phyloP scores from a whole-genome alignment of 345 rosid species.

The Psidium friedrichsthalianum region DNA sequence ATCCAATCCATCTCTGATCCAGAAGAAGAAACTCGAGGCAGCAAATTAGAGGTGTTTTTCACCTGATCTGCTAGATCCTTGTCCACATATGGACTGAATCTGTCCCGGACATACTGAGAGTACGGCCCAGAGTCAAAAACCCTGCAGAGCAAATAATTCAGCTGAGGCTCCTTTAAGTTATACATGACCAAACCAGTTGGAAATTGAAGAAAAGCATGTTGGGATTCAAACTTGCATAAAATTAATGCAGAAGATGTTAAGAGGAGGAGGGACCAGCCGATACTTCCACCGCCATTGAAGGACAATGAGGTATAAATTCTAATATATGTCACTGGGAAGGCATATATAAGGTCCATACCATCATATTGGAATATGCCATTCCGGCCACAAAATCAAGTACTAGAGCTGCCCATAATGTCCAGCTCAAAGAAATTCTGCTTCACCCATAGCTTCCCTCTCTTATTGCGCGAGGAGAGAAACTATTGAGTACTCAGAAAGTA shows the following conservation, averaged over 20 bases:
- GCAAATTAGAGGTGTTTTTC: conserved; percentile 14
- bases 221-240: neutral
- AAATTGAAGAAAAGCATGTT: neutral
- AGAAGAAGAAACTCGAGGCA: conserved; percentile 25
- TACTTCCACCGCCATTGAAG: neutral
- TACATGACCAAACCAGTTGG: neutral
- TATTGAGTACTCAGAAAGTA: neutral
- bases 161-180: neutral
- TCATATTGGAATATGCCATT: neutral
- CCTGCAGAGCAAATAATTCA: conserved; percentile 21
- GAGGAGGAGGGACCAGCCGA: neutral
- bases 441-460: neutral
- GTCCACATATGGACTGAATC: conserved; percentile 18
- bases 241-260: neutral
- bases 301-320: neutral
- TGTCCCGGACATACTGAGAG: conserved; percentile 43
- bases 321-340: neutral
- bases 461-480: neutral
- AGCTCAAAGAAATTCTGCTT: neutral
- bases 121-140: conserved; percentile 30
- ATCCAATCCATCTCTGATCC: conserved; percentile 57
- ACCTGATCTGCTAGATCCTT: conserved; percentile 8
- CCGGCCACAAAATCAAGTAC: neutral
- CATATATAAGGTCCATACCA: neutral
- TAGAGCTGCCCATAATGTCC: neutral